phyloP scores from a whole-genome alignment of 345 rosid species.

The Pistacia vera region DNA sequence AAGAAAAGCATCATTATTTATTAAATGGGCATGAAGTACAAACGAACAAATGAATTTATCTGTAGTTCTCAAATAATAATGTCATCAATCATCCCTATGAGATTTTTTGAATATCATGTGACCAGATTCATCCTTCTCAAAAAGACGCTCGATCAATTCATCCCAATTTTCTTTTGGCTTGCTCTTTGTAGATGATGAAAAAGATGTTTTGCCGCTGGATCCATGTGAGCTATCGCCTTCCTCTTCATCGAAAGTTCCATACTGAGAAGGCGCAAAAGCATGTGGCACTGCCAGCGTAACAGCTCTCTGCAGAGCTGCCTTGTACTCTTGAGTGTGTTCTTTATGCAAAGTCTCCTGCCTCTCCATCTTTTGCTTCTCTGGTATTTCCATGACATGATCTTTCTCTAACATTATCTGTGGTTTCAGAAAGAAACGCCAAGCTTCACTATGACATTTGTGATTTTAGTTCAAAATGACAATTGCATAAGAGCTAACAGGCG shows the following conservation, averaged over 20 bases:
- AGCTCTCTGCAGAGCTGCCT: slow-evolving; percentile 85
- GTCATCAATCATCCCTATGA: slow-evolving; percentile 22
- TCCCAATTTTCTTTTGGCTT: slow-evolving; percentile 64
- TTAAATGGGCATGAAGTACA: slow-evolving; percentile 1
- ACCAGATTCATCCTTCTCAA: slow-evolving; percentile 70
- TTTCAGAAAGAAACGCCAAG: neutral
- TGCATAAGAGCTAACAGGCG: neutral
- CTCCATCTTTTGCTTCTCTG: slow-evolving; percentile 85
- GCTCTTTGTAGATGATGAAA: slow-evolving; percentile 29
- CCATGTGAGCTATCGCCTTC: slow-evolving; percentile 39
- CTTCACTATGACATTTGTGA: neutral
- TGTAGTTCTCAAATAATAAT: neutral
- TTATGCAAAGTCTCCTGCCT: slow-evolving; percentile 69
- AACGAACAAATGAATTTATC: slow-evolving; percentile 25
- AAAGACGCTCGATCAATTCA: slow-evolving; percentile 68
- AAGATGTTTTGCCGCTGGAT: slow-evolving; percentile 42
- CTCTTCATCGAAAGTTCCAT: slow-evolving; percentile 77
- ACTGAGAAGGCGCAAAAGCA: slow-evolving; percentile 58
- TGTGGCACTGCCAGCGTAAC: slow-evolving; percentile 78
- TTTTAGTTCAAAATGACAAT: neutral
- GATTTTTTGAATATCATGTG: slow-evolving; percentile 54
- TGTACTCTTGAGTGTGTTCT: slow-evolving; percentile 74
- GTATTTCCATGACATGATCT: slow-evolving; percentile 63
- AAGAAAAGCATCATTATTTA: neutral
- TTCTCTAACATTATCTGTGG: slow-evolving; percentile 77